A percentile compares a stretch with the other conserved stretches of the same genome.
phyloP scores from a whole-genome alignment of 2,329 filamentous ascomycete species.

The Beauveria caledonica region DNA sequence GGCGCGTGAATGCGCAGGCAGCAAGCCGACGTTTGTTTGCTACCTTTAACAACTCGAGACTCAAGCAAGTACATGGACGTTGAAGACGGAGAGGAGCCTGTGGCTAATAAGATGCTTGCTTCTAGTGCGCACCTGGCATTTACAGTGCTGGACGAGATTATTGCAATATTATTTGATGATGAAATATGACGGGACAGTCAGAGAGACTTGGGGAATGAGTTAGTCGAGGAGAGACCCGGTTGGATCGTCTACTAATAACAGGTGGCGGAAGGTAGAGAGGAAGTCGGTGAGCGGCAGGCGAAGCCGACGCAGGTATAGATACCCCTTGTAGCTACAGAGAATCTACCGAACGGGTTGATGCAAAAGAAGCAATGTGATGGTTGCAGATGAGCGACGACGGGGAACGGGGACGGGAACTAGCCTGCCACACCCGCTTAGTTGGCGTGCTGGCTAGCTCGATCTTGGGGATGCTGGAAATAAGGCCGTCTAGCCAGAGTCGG shows the following conservation, averaged over 20 bases:
- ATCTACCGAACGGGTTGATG: not conserved
- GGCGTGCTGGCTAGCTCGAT: no score
- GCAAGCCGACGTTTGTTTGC: constrained; percentile 85
- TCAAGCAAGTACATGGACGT: constrained; percentile 60
- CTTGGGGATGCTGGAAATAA: no score
- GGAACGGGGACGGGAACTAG: not conserved
- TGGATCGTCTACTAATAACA: not conserved
- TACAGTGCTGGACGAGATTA: constrained; percentile 62
- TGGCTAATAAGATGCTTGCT: constrained; percentile 13
- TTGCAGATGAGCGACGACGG: not conserved
- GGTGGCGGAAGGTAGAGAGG: not conserved
- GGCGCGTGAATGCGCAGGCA: constrained; percentile 80
- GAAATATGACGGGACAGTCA: not conserved
- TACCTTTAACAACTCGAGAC: constrained; percentile 78
- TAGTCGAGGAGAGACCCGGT: not conserved
- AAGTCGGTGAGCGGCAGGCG: constrained; percentile 5
- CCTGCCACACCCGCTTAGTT: no score
- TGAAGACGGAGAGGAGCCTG: not conserved
- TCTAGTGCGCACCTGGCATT: constrained; percentile 58
- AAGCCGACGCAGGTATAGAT: not conserved
- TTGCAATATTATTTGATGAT: constrained; percentile 55
- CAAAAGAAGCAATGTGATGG: not conserved
- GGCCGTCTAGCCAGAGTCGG: no score
- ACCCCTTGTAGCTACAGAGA: not conserved
- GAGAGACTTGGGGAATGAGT: not conserved